phyloP scores from a whole-genome alignment of 1,284 basidiomycete species.

The Athelia sp. region DNA sequence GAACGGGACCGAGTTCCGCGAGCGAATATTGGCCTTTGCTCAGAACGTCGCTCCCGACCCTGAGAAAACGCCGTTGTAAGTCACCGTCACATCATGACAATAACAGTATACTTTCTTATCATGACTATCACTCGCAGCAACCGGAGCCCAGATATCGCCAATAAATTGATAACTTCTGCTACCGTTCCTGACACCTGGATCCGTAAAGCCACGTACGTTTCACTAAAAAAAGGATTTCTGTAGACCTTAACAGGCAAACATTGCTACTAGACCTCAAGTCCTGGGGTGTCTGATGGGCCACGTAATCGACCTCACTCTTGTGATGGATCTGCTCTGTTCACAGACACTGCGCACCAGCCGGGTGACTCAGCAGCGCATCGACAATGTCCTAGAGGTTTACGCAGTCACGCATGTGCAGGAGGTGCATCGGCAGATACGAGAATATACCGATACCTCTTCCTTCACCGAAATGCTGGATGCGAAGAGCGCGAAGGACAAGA shows the following conservation, averaged over 20 bases:
- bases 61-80: not conserved
- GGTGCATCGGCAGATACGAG: not conserved
- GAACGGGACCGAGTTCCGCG: constrained; percentile 4
- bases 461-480: not conserved
- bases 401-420: not conserved
- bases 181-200: constrained; percentile 2
- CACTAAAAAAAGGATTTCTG: not conserved
- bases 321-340: constrained; percentile 4
- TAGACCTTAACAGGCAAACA: not conserved
- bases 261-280: constrained; percentile 7
- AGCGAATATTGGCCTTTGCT: constrained; percentile 5
- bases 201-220: not conserved
- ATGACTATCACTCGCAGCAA: no score
- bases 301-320: constrained; percentile 12
- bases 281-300: constrained; percentile 14
- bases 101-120: not conserved
- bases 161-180: not conserved
- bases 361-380: not conserved
- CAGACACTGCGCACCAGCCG: not conserved
- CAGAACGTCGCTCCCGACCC: not conserved
- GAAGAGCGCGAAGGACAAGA: not conserved
- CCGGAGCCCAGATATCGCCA: not conserved
- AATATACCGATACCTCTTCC: not conserved
- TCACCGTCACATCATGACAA: not conserved
- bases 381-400: not conserved